Evolutionary conservation across 2,329 filamentous ascomycete genomes (phyloP).

Genomic region (Hypoxylon sp.): DNA sequence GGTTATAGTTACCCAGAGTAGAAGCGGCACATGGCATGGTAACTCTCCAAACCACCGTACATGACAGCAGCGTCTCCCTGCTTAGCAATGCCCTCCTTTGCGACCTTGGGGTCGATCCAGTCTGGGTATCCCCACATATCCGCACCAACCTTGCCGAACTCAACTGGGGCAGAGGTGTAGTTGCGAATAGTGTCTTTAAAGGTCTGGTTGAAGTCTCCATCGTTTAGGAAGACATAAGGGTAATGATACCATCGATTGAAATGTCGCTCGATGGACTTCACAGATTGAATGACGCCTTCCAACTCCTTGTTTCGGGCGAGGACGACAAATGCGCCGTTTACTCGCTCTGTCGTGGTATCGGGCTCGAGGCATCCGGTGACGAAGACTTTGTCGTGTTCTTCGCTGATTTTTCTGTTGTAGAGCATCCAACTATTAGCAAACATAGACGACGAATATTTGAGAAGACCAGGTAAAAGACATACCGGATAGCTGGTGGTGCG

Average conservation of each 20-base stretch:
- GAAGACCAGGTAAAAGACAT: slow-evolving; percentile 47
- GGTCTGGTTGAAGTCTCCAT: slow-evolving; percentile 93
- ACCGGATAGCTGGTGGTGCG: slow-evolving; percentile 89
- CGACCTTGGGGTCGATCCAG: slow-evolving; percentile 93
- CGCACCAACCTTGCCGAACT: slow-evolving; percentile 92
- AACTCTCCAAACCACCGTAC: slow-evolving; percentile 99
- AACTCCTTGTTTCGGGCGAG: slow-evolving; percentile 95
- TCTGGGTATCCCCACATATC: slow-evolving; percentile 97
- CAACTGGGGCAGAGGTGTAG: slow-evolving; percentile 85
- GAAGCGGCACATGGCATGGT: slow-evolving; percentile 99
- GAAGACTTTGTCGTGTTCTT: slow-evolving; percentile 97
- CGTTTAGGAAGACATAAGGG: slow-evolving; percentile 97
- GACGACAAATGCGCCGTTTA: slow-evolving; percentile 95
- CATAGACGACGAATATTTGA: not conserved
- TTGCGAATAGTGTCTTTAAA: slow-evolving; percentile 90
- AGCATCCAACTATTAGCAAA: slow-evolving; percentile 17
- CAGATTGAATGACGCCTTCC: slow-evolving; percentile 92
- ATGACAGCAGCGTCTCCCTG: slow-evolving; percentile 98
- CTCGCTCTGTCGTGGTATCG: slow-evolving; percentile 79
- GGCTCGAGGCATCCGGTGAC: slow-evolving; percentile 87
- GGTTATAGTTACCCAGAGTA: slow-evolving; percentile 81
- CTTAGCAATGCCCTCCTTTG: slow-evolving; percentile 94
- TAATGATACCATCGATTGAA: slow-evolving; percentile 99
- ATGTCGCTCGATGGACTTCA: slow-evolving; percentile 97
- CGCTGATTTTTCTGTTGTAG: slow-evolving; percentile 83